phyloP scores from a whole-genome alignment of 75 land plant species.

The Adiantum capillusveneris region DNA sequence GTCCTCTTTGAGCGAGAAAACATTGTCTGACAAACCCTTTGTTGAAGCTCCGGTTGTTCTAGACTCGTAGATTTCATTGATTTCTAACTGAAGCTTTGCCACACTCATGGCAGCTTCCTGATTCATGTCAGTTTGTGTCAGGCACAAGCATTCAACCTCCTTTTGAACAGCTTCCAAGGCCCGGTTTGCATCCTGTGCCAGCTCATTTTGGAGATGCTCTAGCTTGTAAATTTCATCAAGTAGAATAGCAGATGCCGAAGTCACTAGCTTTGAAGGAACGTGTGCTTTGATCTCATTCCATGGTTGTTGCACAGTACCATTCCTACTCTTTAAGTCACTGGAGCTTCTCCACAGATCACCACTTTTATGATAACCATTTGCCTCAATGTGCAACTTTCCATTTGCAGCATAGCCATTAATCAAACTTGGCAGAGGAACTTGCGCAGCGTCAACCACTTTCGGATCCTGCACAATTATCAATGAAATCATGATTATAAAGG shows the following conservation, averaged over 20 bases:
- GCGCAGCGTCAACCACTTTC: too few species aligned
- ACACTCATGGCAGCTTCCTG: conserved; percentile 89
- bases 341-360: too few species aligned
- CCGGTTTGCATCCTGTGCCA: conserved; percentile 75
- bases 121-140: conserved; percentile 46
- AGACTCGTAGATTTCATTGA: conserved; percentile 12
- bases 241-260: conserved; percentile 27
- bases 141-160: conserved; percentile 80
- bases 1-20: neutral
- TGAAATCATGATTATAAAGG: too few species aligned
- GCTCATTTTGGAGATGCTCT: conserved; percentile 86
- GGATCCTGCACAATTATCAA: too few species aligned
- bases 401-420: too few species aligned
- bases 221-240: conserved; percentile 94
- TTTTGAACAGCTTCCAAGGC: conserved; percentile 62
- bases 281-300: neutral
- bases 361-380: too few species aligned
- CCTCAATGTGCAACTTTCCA: too few species aligned
- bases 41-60: neutral
- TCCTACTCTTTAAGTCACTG: neutral
- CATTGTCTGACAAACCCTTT: neutral
- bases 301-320: neutral
- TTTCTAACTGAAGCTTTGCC: conserved; percentile 83
- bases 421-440: too few species aligned
- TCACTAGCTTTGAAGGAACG: neutral